phyloP scores from a whole-genome alignment of 768 basidiomycete genomes.

The Suillus subaureus region DNA sequence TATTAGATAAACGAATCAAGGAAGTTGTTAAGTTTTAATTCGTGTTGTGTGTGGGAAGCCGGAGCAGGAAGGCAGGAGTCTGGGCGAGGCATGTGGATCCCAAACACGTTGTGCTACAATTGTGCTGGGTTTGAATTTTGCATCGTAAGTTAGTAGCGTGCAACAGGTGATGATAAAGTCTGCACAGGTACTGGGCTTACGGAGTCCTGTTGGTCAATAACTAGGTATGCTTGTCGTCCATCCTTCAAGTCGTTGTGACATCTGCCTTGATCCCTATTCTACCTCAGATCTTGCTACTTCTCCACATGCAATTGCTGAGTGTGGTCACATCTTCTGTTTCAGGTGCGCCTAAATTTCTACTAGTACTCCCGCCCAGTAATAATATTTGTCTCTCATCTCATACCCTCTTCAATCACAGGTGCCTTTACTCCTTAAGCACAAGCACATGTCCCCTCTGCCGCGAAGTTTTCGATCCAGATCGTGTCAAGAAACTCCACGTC shows the following conservation, averaged over 20 bases:
- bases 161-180: too few species aligned
- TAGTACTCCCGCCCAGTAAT: background rate
- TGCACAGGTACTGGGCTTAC: too few species aligned
- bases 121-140: too few species aligned
- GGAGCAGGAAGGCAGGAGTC: too few species aligned
- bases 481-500: conserved; percentile 67
- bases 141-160: too few species aligned
- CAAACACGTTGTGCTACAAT: too few species aligned
- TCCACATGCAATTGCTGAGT: conserved; percentile 67
- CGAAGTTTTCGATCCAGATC: conserved; percentile 53
- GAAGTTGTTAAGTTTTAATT: too few species aligned
- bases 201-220: background rate
- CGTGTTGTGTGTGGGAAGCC: too few species aligned
- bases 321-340: conserved; percentile 77
- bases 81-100: too few species aligned
- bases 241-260: conserved; percentile 72
- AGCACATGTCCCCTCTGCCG: conserved; percentile 68
- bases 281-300: conserved; percentile 48
- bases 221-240: conserved; percentile 61
- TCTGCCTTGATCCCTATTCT: conserved; percentile 67
- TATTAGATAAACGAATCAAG: too few species aligned
- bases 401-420: conserved; percentile 38
- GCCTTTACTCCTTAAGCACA: conserved; percentile 52
- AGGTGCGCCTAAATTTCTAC: conserved; percentile 41
- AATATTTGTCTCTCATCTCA: background rate